These are phyloP conservation scores for Coniochaeta ligniaria DNA, from an alignment of 2,329 filamentous ascomycete genomes.

Conservation along the genomic window DNA sequence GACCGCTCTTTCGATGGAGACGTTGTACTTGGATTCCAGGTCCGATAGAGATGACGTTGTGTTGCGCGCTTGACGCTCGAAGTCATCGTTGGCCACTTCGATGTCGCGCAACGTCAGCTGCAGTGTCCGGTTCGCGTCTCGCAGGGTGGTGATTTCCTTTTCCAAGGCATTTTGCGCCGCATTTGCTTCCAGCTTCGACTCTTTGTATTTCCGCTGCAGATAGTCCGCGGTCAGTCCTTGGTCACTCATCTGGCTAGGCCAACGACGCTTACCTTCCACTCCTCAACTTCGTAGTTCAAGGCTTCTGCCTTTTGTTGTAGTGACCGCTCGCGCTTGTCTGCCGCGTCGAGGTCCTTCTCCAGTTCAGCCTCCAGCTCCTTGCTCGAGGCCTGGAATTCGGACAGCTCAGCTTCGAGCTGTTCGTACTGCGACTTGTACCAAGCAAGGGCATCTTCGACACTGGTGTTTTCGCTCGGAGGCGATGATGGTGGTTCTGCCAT, in stretches of 20 bases:
- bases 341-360: slow-evolving; percentile 91
- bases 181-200: slow-evolving; percentile 84
- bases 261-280: slow-evolving; percentile 97
- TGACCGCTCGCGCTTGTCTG: slow-evolving; percentile 84
- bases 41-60: slow-evolving; percentile 95
- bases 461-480: slow-evolving; percentile 47
- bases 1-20: slow-evolving; percentile 84
- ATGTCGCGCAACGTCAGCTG: slow-evolving; percentile 85
- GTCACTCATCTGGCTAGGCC: too few relatives aligned
- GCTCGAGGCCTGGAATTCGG: slow-evolving; percentile 90
- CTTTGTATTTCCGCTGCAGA: slow-evolving; percentile 82
- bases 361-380: slow-evolving; percentile 90
- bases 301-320: slow-evolving; percentile 83
- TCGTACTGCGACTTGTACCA: slow-evolving; percentile 98
- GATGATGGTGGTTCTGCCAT: slow-evolving; percentile 59
- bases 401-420: slow-evolving; percentile 80
- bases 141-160: slow-evolving; percentile 89
- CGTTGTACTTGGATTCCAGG: slow-evolving; percentile 93
- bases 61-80: slow-evolving; percentile 91
- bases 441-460: slow-evolving; percentile 67
- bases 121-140: slow-evolving; percentile 74
- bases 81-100: slow-evolving; percentile 97
- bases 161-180: slow-evolving; percentile 78
- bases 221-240: slow-evolving; percentile 12
- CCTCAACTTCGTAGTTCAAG: slow-evolving; percentile 82